A percentile compares a stretch with the other conserved stretches of the same genome.
phyloP scores from a whole-genome alignment of 495 filamentous ascomycete genomes.

The Talaromyces wortmannii region DNA sequence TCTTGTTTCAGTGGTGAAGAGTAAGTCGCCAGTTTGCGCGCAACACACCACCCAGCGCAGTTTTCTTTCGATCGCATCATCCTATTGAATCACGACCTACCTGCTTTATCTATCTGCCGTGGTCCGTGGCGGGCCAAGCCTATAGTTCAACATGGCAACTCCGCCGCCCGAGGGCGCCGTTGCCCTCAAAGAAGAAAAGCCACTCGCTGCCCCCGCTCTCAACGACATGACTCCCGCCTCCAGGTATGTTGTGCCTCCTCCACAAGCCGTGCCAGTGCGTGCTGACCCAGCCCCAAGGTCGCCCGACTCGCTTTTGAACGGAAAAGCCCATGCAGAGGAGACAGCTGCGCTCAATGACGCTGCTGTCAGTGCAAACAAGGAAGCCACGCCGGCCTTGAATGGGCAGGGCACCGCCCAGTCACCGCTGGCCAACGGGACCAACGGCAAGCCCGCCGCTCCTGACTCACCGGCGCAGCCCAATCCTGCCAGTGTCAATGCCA shows the following conservation, averaged over 20 bases:
- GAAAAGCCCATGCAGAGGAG: not conserved
- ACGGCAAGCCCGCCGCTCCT: not conserved
- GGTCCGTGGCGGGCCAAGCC: constrained; percentile 5
- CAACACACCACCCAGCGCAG: not conserved
- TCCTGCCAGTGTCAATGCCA: too few relatives aligned
- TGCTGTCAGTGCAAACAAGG: not conserved
- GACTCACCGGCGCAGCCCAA: not conserved
- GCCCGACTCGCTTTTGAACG: constrained; percentile 2
- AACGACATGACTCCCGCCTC: constrained; percentile 25
- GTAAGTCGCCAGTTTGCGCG: not conserved
- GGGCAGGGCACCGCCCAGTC: constrained; percentile 13
- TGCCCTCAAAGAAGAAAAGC: constrained; percentile 38
- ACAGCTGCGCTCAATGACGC: constrained; percentile 6
- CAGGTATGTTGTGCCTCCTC: constrained; percentile 1
- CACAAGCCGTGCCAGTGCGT: too few relatives aligned
- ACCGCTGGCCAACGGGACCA: constrained; percentile 19
- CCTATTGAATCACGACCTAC: not conserved
- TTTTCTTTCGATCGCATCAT: not conserved
- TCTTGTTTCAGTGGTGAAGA: too few relatives aligned
- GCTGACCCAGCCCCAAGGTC: not conserved
- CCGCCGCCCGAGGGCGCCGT: constrained; percentile 39
- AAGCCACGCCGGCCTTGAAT: constrained; percentile 15
- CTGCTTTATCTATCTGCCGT: not conserved
- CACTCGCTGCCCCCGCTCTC: constrained; percentile 35
- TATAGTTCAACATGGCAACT: constrained; percentile 34